Evolutionary conservation across 257 asterid species (phyloP), one percentile per base, ranked within the genome.

Genomic region (Paraleonurus japonicus): DNA sequence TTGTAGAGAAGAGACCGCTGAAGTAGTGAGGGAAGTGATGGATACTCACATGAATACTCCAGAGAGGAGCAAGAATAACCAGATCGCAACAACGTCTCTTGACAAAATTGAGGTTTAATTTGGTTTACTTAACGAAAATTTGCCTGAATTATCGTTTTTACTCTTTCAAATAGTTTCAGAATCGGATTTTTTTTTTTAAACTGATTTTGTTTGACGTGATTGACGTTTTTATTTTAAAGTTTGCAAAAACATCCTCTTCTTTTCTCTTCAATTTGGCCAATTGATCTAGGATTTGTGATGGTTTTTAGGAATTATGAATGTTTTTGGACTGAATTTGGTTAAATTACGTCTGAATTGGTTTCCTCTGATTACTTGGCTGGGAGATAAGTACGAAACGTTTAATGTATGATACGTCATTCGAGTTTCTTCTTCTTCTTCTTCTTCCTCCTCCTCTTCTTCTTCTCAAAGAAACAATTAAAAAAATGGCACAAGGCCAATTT

Each of bases 21-120:
- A 13, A 5, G 83, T 79, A 23, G 85, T 72, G 61, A 75, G 26
- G 32, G 88, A 73, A 74, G 86, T 73, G 65, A 89, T 89, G 98
- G 96, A 82, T 59, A 89, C 96, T 20, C 96, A 73, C 62, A 91
- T 91, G 99, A 96, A 83, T 61, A 95, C 98, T 17, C 99, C 98
- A 0, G 92, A 88, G 28, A 85, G 86, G 77, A 81, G 80, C 80
- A 86, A 77, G 82, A 81, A 57, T 30, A 70, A n/a, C 69, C 96
- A 88, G 81, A 89, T 85, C 76, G 80, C 83, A 13, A 78, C 83
- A 13, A 55, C 85, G 1, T 79, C 92, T 58, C 15, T 80, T 51
- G 61, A 72, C 72, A 83, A 80, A 73, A 85, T 87, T 55, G 98
- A 95, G 99, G 99, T 94, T 67, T 74, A 73, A 16, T 81, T 72